Evolutionary conservation across 257 asterid species (phyloP).

Genomic region (Marsdenia floribunda): DNA sequence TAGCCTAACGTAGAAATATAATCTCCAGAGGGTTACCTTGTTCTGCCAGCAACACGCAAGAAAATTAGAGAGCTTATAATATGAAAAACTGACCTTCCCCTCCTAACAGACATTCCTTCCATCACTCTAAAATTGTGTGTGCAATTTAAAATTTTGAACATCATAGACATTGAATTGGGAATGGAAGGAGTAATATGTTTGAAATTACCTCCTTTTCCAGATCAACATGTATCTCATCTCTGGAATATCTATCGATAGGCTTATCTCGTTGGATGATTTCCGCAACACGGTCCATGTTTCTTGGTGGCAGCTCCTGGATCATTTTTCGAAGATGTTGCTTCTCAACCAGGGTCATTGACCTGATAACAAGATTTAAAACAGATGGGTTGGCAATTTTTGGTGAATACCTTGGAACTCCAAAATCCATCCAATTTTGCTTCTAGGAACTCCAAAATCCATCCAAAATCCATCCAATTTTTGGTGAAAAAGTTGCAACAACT

Average conservation of each 20-base stretch:
- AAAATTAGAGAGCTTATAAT: not conserved
- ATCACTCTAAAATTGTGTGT: too few species aligned
- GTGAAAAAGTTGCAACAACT: not conserved
- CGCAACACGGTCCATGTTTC: constrained; percentile 52
- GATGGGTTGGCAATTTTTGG: not conserved
- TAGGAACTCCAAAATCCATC: not conserved
- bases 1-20: constrained; percentile 47
- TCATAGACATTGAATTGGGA: not conserved
- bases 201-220: constrained; percentile 54
- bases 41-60: constrained; percentile 33
- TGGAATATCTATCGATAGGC: constrained; percentile 20
- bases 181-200: not conserved
- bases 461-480: too few species aligned
- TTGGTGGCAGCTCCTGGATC: constrained; percentile 51
- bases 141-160: too few species aligned
- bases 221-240: constrained; percentile 41
- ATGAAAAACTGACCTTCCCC: not conserved
- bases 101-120: not conserved
- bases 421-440: constrained; percentile 3
- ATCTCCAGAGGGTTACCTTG: constrained; percentile 58
- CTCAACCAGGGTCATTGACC: constrained; percentile 59
- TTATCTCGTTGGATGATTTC: constrained; percentile 37
- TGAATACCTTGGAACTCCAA: not conserved
- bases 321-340: constrained; percentile 46
- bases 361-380: constrained; percentile 18